Conservation (phyloP, 2,329 filamentous ascomycete genomes). For the Aspergillus luchuensis region DNA sequence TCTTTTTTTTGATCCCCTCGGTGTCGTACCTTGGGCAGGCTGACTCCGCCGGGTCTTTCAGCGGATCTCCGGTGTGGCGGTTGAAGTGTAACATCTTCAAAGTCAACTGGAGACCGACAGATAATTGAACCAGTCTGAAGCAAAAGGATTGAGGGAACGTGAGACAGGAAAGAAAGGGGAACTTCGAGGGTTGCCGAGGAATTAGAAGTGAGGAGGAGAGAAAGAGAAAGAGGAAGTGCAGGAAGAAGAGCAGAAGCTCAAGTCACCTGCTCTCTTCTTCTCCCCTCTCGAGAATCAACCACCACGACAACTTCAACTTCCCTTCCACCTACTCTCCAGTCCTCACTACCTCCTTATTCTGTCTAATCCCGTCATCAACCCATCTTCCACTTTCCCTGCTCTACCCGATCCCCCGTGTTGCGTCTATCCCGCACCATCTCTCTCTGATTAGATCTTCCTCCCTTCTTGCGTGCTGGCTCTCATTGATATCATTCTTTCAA, state of each 20-base stretch:
- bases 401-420: conserved; percentile 3
- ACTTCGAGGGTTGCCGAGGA: background rate
- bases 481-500: conserved; percentile 20
- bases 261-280: conserved; percentile 6
- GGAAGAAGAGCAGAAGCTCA: background rate
- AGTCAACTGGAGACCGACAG: background rate
- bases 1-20: background rate
- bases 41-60: background rate
- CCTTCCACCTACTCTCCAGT: background rate
- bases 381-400: conserved; percentile 6
- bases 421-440: background rate
- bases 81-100: background rate
- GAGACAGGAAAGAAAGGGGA: background rate
- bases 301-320: background rate
- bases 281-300: background rate
- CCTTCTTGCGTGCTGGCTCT: conserved; percentile 13
- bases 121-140: background rate
- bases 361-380: background rate
- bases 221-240: background rate
- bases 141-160: background rate
- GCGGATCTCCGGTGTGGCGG: background rate
- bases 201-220: background rate
- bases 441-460: background rate
- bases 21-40: background rate
- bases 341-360: background rate